phyloP scores from a whole-genome alignment of 148 eudicot genomes.

The Vaccinium myrtillus region DNA sequence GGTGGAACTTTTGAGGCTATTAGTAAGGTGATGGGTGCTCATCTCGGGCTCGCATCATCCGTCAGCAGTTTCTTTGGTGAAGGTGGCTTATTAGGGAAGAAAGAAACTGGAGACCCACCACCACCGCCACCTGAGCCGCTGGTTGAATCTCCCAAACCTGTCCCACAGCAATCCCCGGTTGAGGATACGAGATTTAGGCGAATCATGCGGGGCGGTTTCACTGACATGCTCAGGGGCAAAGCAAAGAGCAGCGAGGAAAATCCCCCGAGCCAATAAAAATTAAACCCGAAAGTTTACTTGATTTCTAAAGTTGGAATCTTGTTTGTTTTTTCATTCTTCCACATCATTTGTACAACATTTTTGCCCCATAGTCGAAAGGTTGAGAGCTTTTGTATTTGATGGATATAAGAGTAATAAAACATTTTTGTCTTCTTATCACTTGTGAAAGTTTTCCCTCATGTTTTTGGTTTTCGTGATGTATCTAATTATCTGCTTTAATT shows the following conservation, averaged over 20 bases:
- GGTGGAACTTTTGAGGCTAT: constrained; percentile 83
- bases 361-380: not conserved
- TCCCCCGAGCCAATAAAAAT: constrained; percentile 33
- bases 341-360: not conserved
- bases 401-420: not conserved
- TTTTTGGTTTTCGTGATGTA: too few relatives aligned
- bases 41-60: constrained; percentile 81
- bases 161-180: constrained; percentile 39
- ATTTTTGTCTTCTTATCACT: not conserved
- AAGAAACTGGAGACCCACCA: constrained; percentile 47
- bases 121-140: constrained; percentile 15
- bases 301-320: not conserved
- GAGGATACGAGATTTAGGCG: constrained; percentile 89
- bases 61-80: constrained; percentile 77
- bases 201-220: constrained; percentile 87
- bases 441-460: too few relatives aligned
- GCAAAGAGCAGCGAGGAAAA: constrained; percentile 45
- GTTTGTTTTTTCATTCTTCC: not conserved
- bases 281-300: not conserved
- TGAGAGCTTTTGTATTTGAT: not conserved
- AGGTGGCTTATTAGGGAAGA: constrained; percentile 78
- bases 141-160: constrained; percentile 40
- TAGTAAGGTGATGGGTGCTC: constrained; percentile 95
- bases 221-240: constrained; percentile 82
- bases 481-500: too few relatives aligned